Percentiles rank a stretch among this genome's conserved stretches.
These are phyloP conservation scores for Sarocladium oryzae DNA, from an alignment of 2,329 filamentous ascomycete genomes.

Conservation along the genomic window DNA sequence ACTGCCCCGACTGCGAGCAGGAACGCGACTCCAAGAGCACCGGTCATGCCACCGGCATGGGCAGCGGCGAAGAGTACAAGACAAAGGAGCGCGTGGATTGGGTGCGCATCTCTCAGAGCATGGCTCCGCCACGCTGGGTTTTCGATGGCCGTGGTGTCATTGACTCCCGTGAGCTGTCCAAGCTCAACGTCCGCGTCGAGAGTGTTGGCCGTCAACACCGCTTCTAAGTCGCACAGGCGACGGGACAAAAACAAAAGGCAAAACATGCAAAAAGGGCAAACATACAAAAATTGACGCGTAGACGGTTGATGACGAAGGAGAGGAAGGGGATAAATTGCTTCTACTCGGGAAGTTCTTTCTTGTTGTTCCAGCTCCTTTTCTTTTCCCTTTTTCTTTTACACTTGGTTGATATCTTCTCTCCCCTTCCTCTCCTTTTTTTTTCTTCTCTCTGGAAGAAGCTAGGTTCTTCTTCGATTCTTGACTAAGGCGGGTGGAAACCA, in stretches of 20 bases:
- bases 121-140: conserved; percentile 48
- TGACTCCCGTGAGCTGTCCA: conserved; percentile 39
- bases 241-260: background rate
- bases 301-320: conserved; percentile 4
- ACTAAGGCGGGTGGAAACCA: too few relatives aligned
- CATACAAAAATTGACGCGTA: background rate
- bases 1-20: conserved; percentile 45
- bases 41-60: conserved; percentile 35
- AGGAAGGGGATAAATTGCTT: too few relatives aligned
- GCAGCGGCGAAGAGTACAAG: conserved; percentile 37
- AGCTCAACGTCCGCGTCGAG: conserved; percentile 46
- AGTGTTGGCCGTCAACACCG: conserved; percentile 43
- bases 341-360: too few relatives aligned
- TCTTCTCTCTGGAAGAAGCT: too few relatives aligned
- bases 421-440: too few relatives aligned
- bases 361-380: too few relatives aligned
- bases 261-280: background rate
- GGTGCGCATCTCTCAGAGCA: conserved; percentile 40
- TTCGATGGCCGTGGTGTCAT: conserved; percentile 52
- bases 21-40: conserved; percentile 30
- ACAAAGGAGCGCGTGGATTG: conserved; percentile 45
- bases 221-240: conserved; percentile 23
- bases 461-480: too few relatives aligned
- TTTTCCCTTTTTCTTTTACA: too few relatives aligned
- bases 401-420: too few relatives aligned